Conservation (phyloP, 176 grass and related monocot species). For the Saccharum spontaneum region DNA sequence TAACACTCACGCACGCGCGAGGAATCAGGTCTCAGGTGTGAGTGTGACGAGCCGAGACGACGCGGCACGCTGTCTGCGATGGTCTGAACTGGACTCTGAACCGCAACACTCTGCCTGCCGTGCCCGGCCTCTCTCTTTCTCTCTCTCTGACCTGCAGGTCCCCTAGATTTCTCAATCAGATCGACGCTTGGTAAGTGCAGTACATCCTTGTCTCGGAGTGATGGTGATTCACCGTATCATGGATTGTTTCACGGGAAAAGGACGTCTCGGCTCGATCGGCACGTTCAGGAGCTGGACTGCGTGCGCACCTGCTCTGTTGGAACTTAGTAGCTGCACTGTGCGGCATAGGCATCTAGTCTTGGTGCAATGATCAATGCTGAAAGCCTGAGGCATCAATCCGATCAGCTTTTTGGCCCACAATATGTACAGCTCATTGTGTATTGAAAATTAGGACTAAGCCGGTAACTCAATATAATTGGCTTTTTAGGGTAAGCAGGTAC, state of each 20-base stretch:
- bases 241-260: background rate
- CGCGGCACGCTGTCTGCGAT: background rate
- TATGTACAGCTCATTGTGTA: no score
- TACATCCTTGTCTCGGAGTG: background rate
- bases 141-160: background rate
- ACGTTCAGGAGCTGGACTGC: background rate
- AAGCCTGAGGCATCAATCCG: no score
- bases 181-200: background rate
- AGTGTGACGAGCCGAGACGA: background rate
- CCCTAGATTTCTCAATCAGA: conserved; percentile 1
- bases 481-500: no score
- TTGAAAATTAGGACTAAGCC: no score
- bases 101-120: conserved; percentile 1
- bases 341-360: no score
- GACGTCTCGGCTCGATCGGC: background rate
- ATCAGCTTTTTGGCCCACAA: no score
- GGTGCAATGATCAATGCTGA: no score
- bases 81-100: conserved; percentile 21
- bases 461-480: no score
- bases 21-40: background rate
- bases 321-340: no score
- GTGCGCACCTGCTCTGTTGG: no score
- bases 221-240: background rate
- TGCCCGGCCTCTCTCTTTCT: background rate
- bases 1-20: background rate